Conservation (phyloP, 371 early-diverging fungal species). For the Actinomortierella wolfii region DNA sequence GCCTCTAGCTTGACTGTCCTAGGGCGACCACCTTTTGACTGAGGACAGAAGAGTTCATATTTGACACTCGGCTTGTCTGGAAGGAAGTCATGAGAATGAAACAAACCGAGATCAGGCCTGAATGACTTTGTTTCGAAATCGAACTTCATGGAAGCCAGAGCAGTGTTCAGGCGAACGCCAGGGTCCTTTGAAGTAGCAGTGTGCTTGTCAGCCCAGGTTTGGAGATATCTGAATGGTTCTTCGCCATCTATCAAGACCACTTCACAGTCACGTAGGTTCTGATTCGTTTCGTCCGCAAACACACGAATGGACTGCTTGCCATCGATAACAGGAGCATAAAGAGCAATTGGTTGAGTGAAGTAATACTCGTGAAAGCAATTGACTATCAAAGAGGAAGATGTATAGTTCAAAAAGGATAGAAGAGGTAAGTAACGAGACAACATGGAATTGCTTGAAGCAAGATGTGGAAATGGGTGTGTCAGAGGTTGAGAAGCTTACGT, state of each 20-base stretch:
- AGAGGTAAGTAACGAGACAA: too few relatives aligned
- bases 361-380: conserved; percentile 28
- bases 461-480: too few relatives aligned
- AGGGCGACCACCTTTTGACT: conserved; percentile 29
- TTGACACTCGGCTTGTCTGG: too few relatives aligned
- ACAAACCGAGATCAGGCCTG: too few relatives aligned
- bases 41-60: background rate
- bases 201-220: conserved; percentile 35
- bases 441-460: too few relatives aligned
- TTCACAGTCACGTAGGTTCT: conserved; percentile 21
- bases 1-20: conserved; percentile 26
- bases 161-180: conserved; percentile 47
- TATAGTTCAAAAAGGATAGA: too few relatives aligned
- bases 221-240: conserved; percentile 32
- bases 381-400: conserved; percentile 5
- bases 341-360: background rate
- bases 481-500: background rate
- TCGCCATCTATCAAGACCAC: conserved; percentile 44
- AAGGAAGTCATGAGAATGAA: too few relatives aligned
- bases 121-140: too few relatives aligned
- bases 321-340: background rate
- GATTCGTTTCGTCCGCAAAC: background rate
- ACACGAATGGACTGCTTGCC: background rate
- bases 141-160: conserved; percentile 18
- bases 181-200: conserved; percentile 44